Percentiles rank a stretch among this genome's conserved stretches.
Conservation (phyloP, 2,329 filamentous ascomycete species). For the Diaporthe aspalathi region DNA sequence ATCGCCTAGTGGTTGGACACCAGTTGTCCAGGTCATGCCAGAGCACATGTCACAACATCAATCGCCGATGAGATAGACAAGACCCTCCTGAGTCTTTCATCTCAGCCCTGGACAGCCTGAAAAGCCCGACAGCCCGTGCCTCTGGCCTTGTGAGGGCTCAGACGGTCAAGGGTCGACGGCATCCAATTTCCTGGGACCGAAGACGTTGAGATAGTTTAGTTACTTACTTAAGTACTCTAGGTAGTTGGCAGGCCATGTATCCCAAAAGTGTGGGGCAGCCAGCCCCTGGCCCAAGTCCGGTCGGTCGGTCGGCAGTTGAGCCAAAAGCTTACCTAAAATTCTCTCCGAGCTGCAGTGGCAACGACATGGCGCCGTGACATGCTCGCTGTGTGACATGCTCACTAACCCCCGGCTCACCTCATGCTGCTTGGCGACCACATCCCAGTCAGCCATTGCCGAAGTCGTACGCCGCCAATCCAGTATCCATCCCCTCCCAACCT, state of each 20-base stretch:
- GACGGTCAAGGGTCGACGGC: not conserved
- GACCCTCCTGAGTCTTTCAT: not conserved
- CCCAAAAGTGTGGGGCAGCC: constrained; percentile 17
- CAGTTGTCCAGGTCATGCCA: not conserved
- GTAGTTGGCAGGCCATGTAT: not conserved
- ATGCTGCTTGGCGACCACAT: constrained; percentile 38
- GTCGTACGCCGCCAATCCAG: no score
- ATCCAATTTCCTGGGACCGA: not conserved
- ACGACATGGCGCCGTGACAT: constrained; percentile 22
- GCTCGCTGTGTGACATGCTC: not conserved
- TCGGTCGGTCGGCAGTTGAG: not conserved
- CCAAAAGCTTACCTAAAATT: constrained; percentile 35
- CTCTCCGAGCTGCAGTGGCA: constrained; percentile 7
- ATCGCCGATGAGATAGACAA: not conserved
- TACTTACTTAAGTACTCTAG: no score
- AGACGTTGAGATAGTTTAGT: not conserved
- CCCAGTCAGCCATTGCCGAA: constrained; percentile 6
- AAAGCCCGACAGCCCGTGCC: not conserved
- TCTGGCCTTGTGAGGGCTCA: not conserved
- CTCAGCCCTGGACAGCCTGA: not conserved
- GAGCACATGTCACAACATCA: not conserved
- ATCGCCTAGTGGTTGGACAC: no score
- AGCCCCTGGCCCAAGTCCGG: not conserved
- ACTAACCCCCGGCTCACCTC: not conserved
- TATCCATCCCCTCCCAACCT: no score